Evolutionary conservation across 805 yeast genomes (phyloP), one percentile per base, ranked within the genome.

Genomic region (Candida ortonii): DNA sequence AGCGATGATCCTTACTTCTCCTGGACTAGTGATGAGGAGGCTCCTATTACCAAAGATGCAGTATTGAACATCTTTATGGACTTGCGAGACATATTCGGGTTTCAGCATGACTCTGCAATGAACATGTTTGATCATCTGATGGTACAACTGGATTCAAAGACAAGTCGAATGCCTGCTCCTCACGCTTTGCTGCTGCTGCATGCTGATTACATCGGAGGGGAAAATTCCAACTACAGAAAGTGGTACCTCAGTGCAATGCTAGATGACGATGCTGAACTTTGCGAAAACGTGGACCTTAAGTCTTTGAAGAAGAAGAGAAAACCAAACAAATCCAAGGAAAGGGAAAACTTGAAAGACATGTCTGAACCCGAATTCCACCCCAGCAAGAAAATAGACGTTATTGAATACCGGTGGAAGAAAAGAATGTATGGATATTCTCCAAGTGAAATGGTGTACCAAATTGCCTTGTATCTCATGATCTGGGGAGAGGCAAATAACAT

Each of bases 141-240:
- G 82, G 65, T 71, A 5, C 83, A 84, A 55, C 65, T 90, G 39
- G 96, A 90, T 50, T 89, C 97, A 6, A 74, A 96, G 39, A 74
- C 95, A 0, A 76, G 94, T 41, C 73, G 97, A 41, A 76, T 81
- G 71, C 60, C 79, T 2, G 84, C 95, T 3, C 58, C 65, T 22
- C 71, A 64, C 38, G 97, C 97, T 0, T 64, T 90, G 37, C 53
- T 78, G 2, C 75, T 90, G 0, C 61, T 90, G 21, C 97, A 90
- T 61, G 80, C 87, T 1, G 95, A 89, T 43, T 90, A 90, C 59
- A 86, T 90, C 42, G 97, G 96, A 0, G 97, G 97, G 12, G 85
- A 80, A 31, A 68, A 79, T 40, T 75, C 97, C 3, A 90, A 90
- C 61, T 90, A 80, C 61, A 75, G 81, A 52, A 87, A 84, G 59